These are phyloP conservation scores for Saccharum spontaneum DNA, from an alignment of 176 grass and related monocot species.

Conservation along the genomic window DNA sequence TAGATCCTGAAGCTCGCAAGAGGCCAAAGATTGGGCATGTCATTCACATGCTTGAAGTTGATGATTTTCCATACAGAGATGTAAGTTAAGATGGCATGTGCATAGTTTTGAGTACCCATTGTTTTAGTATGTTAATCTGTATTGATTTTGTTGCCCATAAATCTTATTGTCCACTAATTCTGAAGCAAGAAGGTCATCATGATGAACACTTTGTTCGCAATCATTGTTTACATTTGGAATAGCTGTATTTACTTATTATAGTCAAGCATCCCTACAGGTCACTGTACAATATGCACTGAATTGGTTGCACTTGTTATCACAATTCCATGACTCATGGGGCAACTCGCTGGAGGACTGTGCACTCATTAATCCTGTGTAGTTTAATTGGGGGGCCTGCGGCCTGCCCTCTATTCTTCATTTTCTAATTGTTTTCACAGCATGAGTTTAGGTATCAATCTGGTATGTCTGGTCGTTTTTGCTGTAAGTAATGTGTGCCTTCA, in stretches of 20 bases:
- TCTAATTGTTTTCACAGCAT: not conserved
- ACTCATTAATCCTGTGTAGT: not conserved
- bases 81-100: conserved; percentile 43
- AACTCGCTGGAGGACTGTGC: not conserved
- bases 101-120: not conserved
- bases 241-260: not conserved
- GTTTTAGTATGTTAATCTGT: conserved; percentile 1
- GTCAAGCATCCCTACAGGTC: not conserved
- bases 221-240: conserved; percentile 9
- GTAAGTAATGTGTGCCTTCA: not conserved
- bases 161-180: not conserved
- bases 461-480: not conserved
- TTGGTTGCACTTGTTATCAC: not conserved
- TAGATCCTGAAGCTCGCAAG: conserved; percentile 93
- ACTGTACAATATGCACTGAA: not conserved
- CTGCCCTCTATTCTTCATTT: not conserved
- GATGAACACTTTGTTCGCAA: not conserved
- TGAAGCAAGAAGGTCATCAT: not conserved
- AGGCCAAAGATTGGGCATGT: conserved; percentile 97
- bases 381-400: not conserved
- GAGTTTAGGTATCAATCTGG: not conserved
- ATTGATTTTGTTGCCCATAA: not conserved
- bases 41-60: conserved; percentile 98
- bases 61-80: conserved; percentile 98
- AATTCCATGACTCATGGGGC: not conserved